These are phyloP conservation scores for Curvularia hawaiiensis DNA, from an alignment of 2,329 filamentous ascomycete genomes.

Conservation along the genomic window DNA sequence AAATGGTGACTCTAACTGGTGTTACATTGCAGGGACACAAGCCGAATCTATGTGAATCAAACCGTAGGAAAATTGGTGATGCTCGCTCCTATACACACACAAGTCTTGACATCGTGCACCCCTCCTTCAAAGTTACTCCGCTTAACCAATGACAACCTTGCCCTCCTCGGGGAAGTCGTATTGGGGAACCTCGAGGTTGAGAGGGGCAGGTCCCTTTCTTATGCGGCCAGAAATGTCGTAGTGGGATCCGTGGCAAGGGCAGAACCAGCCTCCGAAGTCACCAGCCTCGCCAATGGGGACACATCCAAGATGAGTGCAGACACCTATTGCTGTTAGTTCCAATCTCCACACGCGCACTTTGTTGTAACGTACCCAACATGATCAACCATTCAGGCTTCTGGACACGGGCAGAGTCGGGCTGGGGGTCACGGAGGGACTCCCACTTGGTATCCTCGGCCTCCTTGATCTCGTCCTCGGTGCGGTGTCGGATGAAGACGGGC, in stretches of 20 bases:
- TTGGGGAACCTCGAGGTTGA: slow-evolving; percentile 93
- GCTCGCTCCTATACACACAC: slow-evolving; percentile 46
- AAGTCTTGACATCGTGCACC: slow-evolving; percentile 11
- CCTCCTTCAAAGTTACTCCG: slow-evolving; percentile 10
- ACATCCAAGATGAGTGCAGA: slow-evolving; percentile 99
- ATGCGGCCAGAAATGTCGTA: slow-evolving; percentile 99
- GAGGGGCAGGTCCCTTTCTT: slow-evolving; percentile 93
- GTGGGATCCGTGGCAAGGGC: slow-evolving; percentile 99
- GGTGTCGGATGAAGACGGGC: slow-evolving; percentile 99
- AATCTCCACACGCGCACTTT: background rate
- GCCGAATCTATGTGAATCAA: slow-evolving; percentile 39
- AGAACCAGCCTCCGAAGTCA: slow-evolving; percentile 99
- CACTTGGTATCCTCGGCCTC: slow-evolving; percentile 91
- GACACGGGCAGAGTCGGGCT: slow-evolving; percentile 89
- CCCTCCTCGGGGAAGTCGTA: slow-evolving; percentile 94
- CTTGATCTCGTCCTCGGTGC: slow-evolving; percentile 89
- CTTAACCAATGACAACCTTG: slow-evolving; percentile 89
- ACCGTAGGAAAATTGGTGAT: slow-evolving; percentile 38
- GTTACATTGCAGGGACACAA: slow-evolving; percentile 47
- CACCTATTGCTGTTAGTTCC: slow-evolving; percentile 62
- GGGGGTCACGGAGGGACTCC: slow-evolving; percentile 84
- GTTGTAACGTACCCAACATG: slow-evolving; percentile 77
- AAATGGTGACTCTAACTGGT: slow-evolving; percentile 39
- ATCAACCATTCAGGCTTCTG: slow-evolving; percentile 99
- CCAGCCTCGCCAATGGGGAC: slow-evolving; percentile 98